Evolutionary conservation across 1,284 basidiomycete genomes (phyloP), one percentile per base, ranked within the genome.

Genomic region (Ceratobasidium sp.): DNA sequence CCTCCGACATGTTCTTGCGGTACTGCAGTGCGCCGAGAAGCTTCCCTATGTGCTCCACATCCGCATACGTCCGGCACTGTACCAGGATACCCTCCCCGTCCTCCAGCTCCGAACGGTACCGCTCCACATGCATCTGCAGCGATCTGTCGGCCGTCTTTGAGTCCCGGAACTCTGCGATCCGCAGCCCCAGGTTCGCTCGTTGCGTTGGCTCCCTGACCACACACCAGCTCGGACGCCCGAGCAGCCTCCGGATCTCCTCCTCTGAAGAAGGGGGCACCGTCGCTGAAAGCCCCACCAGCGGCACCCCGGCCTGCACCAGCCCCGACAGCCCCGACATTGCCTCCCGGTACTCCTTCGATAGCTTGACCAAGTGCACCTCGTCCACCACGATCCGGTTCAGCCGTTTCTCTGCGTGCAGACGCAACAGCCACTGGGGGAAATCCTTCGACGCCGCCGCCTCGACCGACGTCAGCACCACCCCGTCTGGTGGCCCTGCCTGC

Each of bases 371-470:
- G n/a, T 69, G 66, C 16, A 5, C 19, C 24, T 69, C 66, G 39
- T 69, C 66, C 9, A 69, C 22, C 16, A 69, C 66, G 22, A 69
- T 69, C 9, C 66, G 53, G 41, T 22, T 43, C 8, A 69, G 53
- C 1, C 7, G 6, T 13, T 2, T 3, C 24, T 43, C 19, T 2
- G 59, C 3, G 11, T 24, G 2, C 19, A 39, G n/a, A 2, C 14
- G 8, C 2, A 19, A 2, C 13, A 13, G 16, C 59, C 59, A 61
- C 19, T 43, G 16, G 16, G 11, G 5, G 34, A 61, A 61, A 9
- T n/a, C 59, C 11, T 0, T 27, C 13, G 37, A 39, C 37, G 37
- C 8, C 37, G 37, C 37, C 34, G 7, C 19, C n/a, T 41, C 41
- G 2, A 27, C 24, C 4, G 54, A 31, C 27, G 31, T 19, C 13